Evolutionary conservation across 108 stramenopile genomes (phyloP), one percentile per base, ranked within the genome.

Genomic region (Chaetoceros muelleri): DNA sequence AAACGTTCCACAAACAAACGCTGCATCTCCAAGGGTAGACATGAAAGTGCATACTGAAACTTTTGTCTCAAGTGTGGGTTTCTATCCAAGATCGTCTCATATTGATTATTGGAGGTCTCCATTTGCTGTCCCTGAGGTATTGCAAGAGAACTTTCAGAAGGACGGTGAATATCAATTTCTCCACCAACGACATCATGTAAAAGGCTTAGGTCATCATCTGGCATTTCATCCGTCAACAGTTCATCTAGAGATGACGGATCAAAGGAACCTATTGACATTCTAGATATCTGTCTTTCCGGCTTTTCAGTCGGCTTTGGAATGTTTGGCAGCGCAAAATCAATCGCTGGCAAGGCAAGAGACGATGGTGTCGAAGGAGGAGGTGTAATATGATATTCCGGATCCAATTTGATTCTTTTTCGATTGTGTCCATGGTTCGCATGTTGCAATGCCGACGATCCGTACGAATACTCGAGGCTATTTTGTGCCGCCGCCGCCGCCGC

Each of bases 1-100:
- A 91, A 61, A 27, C 85, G 83, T 51, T 86, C 73, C 20, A 86
- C 83, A 57, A 91, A 76, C 61, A 84, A 60, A 58, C 82, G 80
- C 56, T 91, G 90, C 53, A 91, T 76, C 0, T 82, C 79, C 47
- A 66, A 65, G 7, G 90, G 90, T 25, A 91, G 58, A 0, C 77
- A 57, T 2, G 73, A 60, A 29, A 91, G 66, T 2, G 90, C 85
- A 48, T 91, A 25, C 24, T 51, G 49, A 24, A 51, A 51, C 16
- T 51, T 51, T 26, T 25, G 23, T 16, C 23, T 26, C 23, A 51
- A 24, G 16, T 26, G 5, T 24, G 25, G 49, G 16, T 51, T 26
- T 26, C 25, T 26, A 26, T 51, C 49, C 8, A 25, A 16, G 16
- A 51, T 24, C 10, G 23, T 51, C 10, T 24, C 24, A 24, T 24